These are phyloP conservation scores for Naegleria fowleri DNA, from an alignment of 208 protist species.

Conservation along the genomic window DNA sequence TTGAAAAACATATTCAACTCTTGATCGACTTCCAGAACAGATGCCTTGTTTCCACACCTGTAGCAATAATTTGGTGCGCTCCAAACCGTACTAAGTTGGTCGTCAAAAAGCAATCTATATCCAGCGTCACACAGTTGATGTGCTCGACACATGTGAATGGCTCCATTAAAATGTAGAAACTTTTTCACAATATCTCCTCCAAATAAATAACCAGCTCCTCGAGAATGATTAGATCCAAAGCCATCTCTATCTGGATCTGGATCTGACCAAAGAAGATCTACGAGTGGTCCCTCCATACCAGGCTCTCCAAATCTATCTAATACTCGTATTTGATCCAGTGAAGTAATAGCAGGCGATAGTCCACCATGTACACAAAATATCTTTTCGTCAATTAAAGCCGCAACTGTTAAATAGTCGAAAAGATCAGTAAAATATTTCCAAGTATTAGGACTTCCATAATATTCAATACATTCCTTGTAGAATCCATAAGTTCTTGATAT, in stretches of 20 bases:
- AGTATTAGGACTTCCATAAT: slow-evolving; percentile 80
- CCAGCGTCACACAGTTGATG: slow-evolving; percentile 81
- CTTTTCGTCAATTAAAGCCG: slow-evolving; percentile 88
- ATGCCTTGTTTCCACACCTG: slow-evolving; percentile 67
- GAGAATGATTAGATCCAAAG: slow-evolving; percentile 51
- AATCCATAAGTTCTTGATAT: slow-evolving; percentile 80
- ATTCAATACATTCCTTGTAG: slow-evolving; percentile 73
- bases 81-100: slow-evolving; percentile 27
- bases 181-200: slow-evolving; percentile 61
- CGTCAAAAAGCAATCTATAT: slow-evolving; percentile 66
- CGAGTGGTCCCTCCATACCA: slow-evolving; percentile 64
- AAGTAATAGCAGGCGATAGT: slow-evolving; percentile 83
- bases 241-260: slow-evolving; percentile 71
- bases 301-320: slow-evolving; percentile 72
- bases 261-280: slow-evolving; percentile 53
- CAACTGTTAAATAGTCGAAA: slow-evolving; percentile 98
- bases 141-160: slow-evolving; percentile 70
- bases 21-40: slow-evolving; percentile 77
- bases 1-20: slow-evolving; percentile 68
- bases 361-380: slow-evolving; percentile 96
- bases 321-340: slow-evolving; percentile 69
- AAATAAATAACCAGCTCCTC: slow-evolving; percentile 75
- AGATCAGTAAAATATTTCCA: slow-evolving; percentile 96
- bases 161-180: slow-evolving; percentile 70
- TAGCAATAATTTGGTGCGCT: slow-evolving; percentile 33